These are phyloP conservation scores for Rutstroemia sp. DNA, from an alignment of 2,329 filamentous ascomycete species.

Conservation along the genomic window DNA sequence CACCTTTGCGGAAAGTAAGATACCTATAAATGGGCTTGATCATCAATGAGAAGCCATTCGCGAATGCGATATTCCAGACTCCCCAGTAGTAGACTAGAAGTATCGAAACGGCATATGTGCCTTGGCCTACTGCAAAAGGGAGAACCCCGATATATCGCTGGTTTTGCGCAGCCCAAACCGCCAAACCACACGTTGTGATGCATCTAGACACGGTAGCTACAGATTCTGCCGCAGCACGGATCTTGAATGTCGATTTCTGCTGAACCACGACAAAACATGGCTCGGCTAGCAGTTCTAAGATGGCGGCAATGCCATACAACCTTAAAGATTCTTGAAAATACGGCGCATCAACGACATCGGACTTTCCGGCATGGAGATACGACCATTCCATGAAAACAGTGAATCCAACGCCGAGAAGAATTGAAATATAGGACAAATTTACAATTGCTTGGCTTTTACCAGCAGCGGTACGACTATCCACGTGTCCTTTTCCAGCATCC, in stretches of 20 bases:
- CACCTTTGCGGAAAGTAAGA: neutral
- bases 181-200: slow-evolving; percentile 62
- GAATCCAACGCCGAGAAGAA: slow-evolving; percentile 59
- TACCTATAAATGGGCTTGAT: slow-evolving; percentile 35
- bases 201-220: slow-evolving; percentile 73
- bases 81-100: slow-evolving; percentile 62
- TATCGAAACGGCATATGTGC: slow-evolving; percentile 65
- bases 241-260: slow-evolving; percentile 69
- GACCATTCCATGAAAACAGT: slow-evolving; percentile 56
- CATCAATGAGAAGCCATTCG: slow-evolving; percentile 63
- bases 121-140: slow-evolving; percentile 83
- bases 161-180: slow-evolving; percentile 52
- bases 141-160: slow-evolving; percentile 60
- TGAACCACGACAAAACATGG: slow-evolving; percentile 86
- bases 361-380: slow-evolving; percentile 50
- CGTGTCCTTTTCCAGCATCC: neutral
- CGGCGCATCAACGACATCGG: slow-evolving; percentile 47
- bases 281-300: slow-evolving; percentile 76
- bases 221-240: slow-evolving; percentile 78
- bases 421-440: slow-evolving; percentile 79
- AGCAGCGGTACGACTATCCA: slow-evolving; percentile 19
- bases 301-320: slow-evolving; percentile 48
- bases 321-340: slow-evolving; percentile 51
- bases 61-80: slow-evolving; percentile 47
- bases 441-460: slow-evolving; percentile 65